Percentiles rank a stretch among this genome's conserved stretches.
phyloP scores from a whole-genome alignment of 768 basidiomycete genomes.

The Suillus brevipes region DNA sequence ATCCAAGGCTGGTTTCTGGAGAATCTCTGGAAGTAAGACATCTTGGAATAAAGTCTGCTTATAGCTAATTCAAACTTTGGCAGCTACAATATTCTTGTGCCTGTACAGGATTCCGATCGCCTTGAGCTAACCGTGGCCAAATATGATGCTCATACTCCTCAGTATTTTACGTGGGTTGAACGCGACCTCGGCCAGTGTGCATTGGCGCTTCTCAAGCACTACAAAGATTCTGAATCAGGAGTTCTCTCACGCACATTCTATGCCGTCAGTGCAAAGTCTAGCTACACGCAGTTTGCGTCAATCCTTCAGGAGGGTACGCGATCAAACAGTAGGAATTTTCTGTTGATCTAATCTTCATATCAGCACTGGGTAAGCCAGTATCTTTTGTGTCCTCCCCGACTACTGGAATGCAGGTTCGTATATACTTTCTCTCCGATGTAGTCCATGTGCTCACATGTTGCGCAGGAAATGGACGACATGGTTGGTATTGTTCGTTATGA shows the following conservation, averaged over 20 bases:
- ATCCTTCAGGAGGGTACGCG: slow-evolving; percentile 20
- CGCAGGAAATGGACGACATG: slow-evolving; percentile 27
- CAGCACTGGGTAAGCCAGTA: slow-evolving; percentile 29
- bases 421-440: background rate
- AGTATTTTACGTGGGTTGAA: slow-evolving; percentile 26
- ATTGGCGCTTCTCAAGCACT: slow-evolving; percentile 26
- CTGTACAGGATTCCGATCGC: slow-evolving; percentile 12
- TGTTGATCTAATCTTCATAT: background rate
- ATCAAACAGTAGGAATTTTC: background rate
- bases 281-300: slow-evolving; percentile 15
- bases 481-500: slow-evolving; percentile 12
- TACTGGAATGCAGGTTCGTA: slow-evolving; percentile 21
- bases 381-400: slow-evolving; percentile 19
- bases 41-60: background rate
- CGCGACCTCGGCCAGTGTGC: slow-evolving; percentile 24
- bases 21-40: slow-evolving; percentile 23
- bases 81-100: slow-evolving; percentile 15
- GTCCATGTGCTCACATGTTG: background rate
- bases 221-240: slow-evolving; percentile 18
- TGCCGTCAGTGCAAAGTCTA: slow-evolving; percentile 24
- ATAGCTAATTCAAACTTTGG: background rate
- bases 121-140: slow-evolving; percentile 22
- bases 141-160: slow-evolving; percentile 18
- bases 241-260: slow-evolving; percentile 27
- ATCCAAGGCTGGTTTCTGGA: slow-evolving; percentile 26